Evolutionary conservation across 176 grass and related monocot genomes (phyloP).

Genomic region (Aegilops bicornis): DNA sequence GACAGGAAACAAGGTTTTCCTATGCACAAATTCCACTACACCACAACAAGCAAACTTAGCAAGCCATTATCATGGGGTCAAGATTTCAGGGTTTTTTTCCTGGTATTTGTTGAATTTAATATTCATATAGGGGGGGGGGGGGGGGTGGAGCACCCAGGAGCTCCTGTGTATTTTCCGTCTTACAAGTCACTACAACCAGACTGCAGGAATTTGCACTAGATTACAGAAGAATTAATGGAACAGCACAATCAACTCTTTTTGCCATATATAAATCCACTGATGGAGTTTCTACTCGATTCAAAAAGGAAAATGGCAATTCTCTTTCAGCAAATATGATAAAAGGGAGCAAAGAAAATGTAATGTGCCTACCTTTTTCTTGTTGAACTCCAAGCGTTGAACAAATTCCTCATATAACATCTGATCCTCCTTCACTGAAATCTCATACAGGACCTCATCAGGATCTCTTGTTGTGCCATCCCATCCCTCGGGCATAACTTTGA

Average conservation of each 20-base stretch:
- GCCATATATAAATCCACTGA: too few species aligned
- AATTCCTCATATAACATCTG: conserved; percentile 96
- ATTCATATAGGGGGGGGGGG: too few species aligned
- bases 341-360: neutral
- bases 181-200: neutral
- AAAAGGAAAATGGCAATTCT: neutral
- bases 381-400: conserved; percentile 83
- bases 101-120: too few species aligned
- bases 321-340: neutral
- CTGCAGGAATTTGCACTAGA: neutral
- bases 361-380: conserved; percentile 84
- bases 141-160: too few species aligned
- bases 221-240: neutral
- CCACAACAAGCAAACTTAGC: neutral
- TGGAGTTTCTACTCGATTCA: neutral
- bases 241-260: neutral
- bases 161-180: neutral
- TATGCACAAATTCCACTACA: neutral
- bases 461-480: conserved; percentile 92
- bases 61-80: neutral
- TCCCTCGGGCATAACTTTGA: conserved; percentile 97
- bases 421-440: conserved; percentile 97
- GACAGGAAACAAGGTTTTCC: neutral
- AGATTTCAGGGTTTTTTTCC: too few species aligned
- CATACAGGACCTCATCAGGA: conserved; percentile 95